Base-by-base conservation (phyloP, 495 filamentous ascomycete species). In the Penicillium chermesinum region DNA sequence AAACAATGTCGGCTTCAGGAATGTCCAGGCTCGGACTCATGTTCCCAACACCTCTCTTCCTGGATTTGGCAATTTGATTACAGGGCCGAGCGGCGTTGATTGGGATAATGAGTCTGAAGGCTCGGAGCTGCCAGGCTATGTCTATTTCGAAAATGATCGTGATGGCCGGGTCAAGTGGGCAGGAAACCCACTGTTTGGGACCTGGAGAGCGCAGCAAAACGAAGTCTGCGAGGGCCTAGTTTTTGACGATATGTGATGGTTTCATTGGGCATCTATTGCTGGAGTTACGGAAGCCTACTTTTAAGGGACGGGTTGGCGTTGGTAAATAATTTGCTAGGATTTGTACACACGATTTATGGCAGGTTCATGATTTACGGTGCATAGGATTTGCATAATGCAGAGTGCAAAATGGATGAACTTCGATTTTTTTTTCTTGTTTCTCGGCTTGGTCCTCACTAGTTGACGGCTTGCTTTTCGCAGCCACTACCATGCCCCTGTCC, bases 1-100 rank as follows among this genome's bases (percentile, higher is more conserved):
- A 4, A 74, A 73, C 33, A 72, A 66, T 35, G 52, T 70, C 6
- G 67, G 57, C 2, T 44, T 46, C 14, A 58, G 64, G 7, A 56
- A 61, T 33, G 53, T 75, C n/a, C 67, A 75, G 43, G 66, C 71
- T 13, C 65, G 71, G 0, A 70, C 64, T 0, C 71, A 75, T 52
- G 53, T 75, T 38, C 67, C 70, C 1, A 73, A 71, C 34, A 30
- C 59, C n/a, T 54, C 56, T 2, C 43, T 72, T 14, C 59, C 63
- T 20, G 68, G 61, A 14, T 75, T 75, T 27, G 62, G 66, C 1
- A 44, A 53, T 14, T 50, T 71, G 1, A 63, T 72, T 21, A 61
- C 62, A 10, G 63, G 64, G 0, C 65, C 65, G 3, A 50, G 41
- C 53, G 57, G 52, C 2, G 53, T 58, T 39, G 19, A 50, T 1